Evolutionary conservation across 345 rosid species (phyloP).

Genomic region (Corchorus olitorius): DNA sequence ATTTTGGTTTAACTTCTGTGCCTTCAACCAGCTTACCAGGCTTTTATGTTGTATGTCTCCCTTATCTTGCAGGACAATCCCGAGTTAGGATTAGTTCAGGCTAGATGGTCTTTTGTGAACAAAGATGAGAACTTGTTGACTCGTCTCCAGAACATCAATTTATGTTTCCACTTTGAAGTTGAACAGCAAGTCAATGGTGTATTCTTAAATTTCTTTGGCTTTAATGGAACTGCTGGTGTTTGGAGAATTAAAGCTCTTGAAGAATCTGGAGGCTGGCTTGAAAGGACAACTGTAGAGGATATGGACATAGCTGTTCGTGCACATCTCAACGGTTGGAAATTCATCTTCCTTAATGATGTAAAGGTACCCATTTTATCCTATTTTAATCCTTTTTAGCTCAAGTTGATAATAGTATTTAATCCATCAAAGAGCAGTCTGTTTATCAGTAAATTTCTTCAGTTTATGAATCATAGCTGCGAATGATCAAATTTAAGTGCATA

Average conservation of each 20-base stretch:
- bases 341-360: slow-evolving; percentile 77
- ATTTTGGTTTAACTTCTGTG: neutral
- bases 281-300: slow-evolving; percentile 83
- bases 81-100: slow-evolving; percentile 74
- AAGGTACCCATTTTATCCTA: slow-evolving; percentile 44
- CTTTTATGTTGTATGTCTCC: neutral
- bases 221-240: slow-evolving; percentile 90
- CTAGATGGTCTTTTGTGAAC: slow-evolving; percentile 84
- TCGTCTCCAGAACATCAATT: slow-evolving; percentile 81
- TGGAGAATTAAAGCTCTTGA: slow-evolving; percentile 91
- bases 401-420: too few species aligned
- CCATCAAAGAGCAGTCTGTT: neutral
- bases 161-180: slow-evolving; percentile 84
- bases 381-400: neutral
- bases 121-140: slow-evolving; percentile 84
- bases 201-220: slow-evolving; percentile 84
- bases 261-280: slow-evolving; percentile 94
- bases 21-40: neutral
- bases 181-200: slow-evolving; percentile 83
- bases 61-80: slow-evolving; percentile 56
- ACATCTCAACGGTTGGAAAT: slow-evolving; percentile 88
- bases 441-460: neutral
- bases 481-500: slow-evolving; percentile 3
- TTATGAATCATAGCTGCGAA: neutral
- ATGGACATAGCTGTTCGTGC: slow-evolving; percentile 94